A percentile compares a stretch with the other conserved stretches of the same genome.
These are phyloP conservation scores for Suillus occidentalis DNA, from an alignment of 768 basidiomycete genomes.

Conservation along the genomic window DNA sequence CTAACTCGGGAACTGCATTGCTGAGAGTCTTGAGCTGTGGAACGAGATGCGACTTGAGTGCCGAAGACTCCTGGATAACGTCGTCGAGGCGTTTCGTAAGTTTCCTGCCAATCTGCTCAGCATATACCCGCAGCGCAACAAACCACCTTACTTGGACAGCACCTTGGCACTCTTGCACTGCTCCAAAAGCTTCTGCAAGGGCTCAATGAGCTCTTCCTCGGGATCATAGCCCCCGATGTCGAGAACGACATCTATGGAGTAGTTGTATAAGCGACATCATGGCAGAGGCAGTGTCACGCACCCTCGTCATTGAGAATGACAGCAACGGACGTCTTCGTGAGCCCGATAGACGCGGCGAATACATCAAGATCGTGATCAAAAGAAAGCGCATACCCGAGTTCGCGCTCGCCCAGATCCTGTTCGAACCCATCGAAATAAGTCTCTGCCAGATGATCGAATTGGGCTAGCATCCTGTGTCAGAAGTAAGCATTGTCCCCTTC, in stretches of 20 bases:
- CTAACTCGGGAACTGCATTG: slow-evolving; percentile 73
- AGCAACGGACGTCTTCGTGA: slow-evolving; percentile 85
- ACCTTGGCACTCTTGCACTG: slow-evolving; percentile 80
- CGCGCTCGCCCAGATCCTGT: slow-evolving; percentile 87
- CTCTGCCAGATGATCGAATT: slow-evolving; percentile 90
- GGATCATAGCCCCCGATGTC: slow-evolving; percentile 78
- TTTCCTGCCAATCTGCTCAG: slow-evolving; percentile 57
- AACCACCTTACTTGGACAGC: slow-evolving; percentile 62
- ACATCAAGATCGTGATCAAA: slow-evolving; percentile 93
- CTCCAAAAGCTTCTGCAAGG: slow-evolving; percentile 79
- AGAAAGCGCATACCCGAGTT: slow-evolving; percentile 76
- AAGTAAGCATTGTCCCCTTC: neutral
- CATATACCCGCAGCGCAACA: neutral
- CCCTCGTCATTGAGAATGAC: slow-evolving; percentile 76
- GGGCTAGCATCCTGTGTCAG: slow-evolving; percentile 75
- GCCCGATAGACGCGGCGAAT: slow-evolving; percentile 87
- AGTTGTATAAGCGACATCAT: slow-evolving; percentile 2
- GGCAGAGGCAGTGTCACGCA: slow-evolving; percentile 29
- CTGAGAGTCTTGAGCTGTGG: slow-evolving; percentile 73
- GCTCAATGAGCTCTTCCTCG: slow-evolving; percentile 74
- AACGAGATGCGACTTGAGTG: slow-evolving; percentile 69
- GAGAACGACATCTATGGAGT: slow-evolving; percentile 59
- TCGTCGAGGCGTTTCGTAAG: slow-evolving; percentile 84
- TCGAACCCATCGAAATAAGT: slow-evolving; percentile 82
- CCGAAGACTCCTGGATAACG: slow-evolving; percentile 65